Evolutionary conservation across 331 rosid species (phyloP).

Genomic region (Quercus lobata): DNA sequence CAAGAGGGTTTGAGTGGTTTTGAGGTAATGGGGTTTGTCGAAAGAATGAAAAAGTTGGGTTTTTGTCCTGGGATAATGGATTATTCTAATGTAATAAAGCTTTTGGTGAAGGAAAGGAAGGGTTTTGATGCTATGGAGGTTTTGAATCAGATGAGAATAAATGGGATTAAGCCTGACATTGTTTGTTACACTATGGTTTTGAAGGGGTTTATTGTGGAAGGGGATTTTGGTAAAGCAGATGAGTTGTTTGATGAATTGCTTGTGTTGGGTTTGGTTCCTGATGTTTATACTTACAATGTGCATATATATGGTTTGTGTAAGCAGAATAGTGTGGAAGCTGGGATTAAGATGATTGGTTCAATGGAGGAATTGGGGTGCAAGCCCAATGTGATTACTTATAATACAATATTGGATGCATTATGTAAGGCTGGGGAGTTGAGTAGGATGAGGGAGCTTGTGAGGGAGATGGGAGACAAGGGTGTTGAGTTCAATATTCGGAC

Average conservation of each 20-base stretch:
- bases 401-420: slow-evolving; percentile 48
- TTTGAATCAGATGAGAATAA: slow-evolving; percentile 51
- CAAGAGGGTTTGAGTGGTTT: slow-evolving; percentile 24
- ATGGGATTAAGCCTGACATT: slow-evolving; percentile 63
- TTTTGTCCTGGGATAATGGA: slow-evolving; percentile 63
- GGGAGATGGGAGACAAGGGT: slow-evolving; percentile 51
- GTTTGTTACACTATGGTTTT: slow-evolving; percentile 79
- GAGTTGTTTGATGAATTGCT: slow-evolving; percentile 77
- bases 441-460: slow-evolving; percentile 41
- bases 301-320: slow-evolving; percentile 71
- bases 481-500: slow-evolving; percentile 56
- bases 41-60: slow-evolving; percentile 48
- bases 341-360: slow-evolving; percentile 37
- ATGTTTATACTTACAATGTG: slow-evolving; percentile 64
- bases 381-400: slow-evolving; percentile 67
- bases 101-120: slow-evolving; percentile 52
- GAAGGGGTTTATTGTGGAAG: slow-evolving; percentile 8
- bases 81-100: slow-evolving; percentile 53
- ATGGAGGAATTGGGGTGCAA: slow-evolving; percentile 73
- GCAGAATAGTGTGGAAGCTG: slow-evolving; percentile 46
- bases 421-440: slow-evolving; percentile 36
- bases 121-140: slow-evolving; percentile 51
- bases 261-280: slow-evolving; percentile 72
- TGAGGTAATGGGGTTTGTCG: slow-evolving; percentile 39
- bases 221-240: slow-evolving; percentile 46